phyloP scores from a whole-genome alignment of 768 basidiomycete genomes.

The Amanita jacksonii region DNA sequence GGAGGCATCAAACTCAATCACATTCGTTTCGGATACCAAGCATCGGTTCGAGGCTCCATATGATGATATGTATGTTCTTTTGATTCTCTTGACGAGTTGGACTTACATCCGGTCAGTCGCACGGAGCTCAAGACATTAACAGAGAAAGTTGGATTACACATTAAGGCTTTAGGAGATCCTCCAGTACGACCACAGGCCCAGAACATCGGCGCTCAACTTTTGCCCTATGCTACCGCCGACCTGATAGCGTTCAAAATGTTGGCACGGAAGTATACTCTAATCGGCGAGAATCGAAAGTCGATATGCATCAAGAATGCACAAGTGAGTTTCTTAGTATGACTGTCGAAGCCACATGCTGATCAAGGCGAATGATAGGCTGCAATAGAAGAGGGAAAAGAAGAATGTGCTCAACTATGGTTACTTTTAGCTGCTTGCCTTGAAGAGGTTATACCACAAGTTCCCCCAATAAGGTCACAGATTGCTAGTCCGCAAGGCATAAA shows the following conservation, averaged over 20 bases:
- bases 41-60: conserved; percentile 60
- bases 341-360: neutral
- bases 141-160: conserved; percentile 24
- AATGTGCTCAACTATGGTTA: conserved; percentile 59
- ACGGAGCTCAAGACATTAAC: conserved; percentile 26
- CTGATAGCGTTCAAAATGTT: conserved; percentile 44
- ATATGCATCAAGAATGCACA: conserved; percentile 58
- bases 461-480: conserved; percentile 16
- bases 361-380: conserved; percentile 35
- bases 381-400: conserved; percentile 41
- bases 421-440: conserved; percentile 49
- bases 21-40: conserved; percentile 54
- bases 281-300: conserved; percentile 31
- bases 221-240: conserved; percentile 28
- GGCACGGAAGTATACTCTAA: conserved; percentile 55
- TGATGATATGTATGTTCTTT: conserved; percentile 60
- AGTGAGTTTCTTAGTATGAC: conserved; percentile 16
- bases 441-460: conserved; percentile 33
- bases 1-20: conserved; percentile 53
- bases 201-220: conserved; percentile 42
- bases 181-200: conserved; percentile 43
- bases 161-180: conserved; percentile 55
- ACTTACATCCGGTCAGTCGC: conserved; percentile 20
- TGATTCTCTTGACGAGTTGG: conserved; percentile 1
- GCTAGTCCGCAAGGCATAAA: neutral